Evolutionary conservation across 75 land plant genomes (phyloP), one percentile per base, ranked within the genome.

Genomic region (Cupressus sempervirens): DNA sequence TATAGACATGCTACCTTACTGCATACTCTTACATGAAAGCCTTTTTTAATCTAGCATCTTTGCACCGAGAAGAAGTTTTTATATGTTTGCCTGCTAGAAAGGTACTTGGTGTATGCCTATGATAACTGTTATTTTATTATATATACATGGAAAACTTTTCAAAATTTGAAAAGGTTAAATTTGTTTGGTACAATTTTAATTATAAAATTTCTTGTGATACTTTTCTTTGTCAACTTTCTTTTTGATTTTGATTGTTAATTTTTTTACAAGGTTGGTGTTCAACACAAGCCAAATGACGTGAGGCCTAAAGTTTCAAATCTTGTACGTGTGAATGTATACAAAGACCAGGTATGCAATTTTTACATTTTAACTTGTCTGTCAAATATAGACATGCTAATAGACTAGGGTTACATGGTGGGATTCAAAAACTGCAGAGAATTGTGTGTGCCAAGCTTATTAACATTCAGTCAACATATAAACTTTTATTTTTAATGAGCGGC

Each of bases 181-280:
- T 26, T 29, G 14, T 75, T 34, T 14, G 79, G 79, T 34, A 38
- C 40, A 35, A 14, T 76, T 76, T 76, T 26, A 35, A 4, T 76
- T 15, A 76, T 35, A 38, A 35, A 48, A 62, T 23, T 62, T 8
- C n/a, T 62, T 62, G 7, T 62, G 7, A 62, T 62, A 7, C 5
- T 62, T 62, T 23, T 62, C n/a, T 62, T 23, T 5, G 1, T 62
- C 14, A 72, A 32, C 32, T 72, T 32, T 32, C 12, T 72, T 72
- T 72, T 14, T 10, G n/a, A 36, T 72, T 72, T 72, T 10, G 15
- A 72, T 72, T 72, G 8, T 1, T 1, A 0, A 32, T 74, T 70
- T 83, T n/a, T 82, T 84, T 80, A 67, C 54, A 87, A 98, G 99
- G 98, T 94, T 76, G 99, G 99, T 50, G 84, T 95, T 70, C 94